A percentile compares a stretch with the other conserved stretches of the same genome.
These are phyloP conservation scores for Prunus dulcis DNA, from an alignment of 306 rosid species.

Conservation along the genomic window DNA sequence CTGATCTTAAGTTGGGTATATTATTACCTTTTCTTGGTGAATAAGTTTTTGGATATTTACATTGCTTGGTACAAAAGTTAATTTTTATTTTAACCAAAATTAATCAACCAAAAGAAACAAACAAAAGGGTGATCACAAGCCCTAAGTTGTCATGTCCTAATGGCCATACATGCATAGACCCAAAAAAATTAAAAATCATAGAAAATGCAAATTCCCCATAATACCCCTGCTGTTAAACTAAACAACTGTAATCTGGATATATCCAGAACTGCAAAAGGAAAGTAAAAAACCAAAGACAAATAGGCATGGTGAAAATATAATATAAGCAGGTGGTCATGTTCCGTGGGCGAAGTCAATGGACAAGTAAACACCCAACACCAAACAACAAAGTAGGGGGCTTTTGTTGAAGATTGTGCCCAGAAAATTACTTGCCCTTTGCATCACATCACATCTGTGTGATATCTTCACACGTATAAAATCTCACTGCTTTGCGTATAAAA, in stretches of 20 bases:
- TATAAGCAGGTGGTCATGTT: neutral
- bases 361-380: too few relatives aligned
- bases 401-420: neutral
- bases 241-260: neutral
- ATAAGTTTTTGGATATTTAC: neutral
- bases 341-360: neutral
- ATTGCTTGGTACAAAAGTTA: neutral
- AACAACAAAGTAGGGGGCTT: neutral
- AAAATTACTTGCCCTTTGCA: neutral
- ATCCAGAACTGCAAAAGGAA: neutral
- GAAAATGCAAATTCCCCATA: neutral
- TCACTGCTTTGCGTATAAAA: neutral
- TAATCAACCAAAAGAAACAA: neutral
- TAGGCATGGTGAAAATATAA: neutral
- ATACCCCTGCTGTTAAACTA: neutral
- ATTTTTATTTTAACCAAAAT: neutral
- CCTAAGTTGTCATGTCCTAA: neutral
- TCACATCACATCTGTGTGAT: neutral
- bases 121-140: too few relatives aligned
- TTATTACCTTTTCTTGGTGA: neutral
- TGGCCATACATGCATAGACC: too few relatives aligned
- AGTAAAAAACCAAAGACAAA: neutral
- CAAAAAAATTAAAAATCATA: too few relatives aligned
- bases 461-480: neutral
- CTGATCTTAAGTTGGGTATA: neutral